phyloP scores from a whole-genome alignment of 345 rosid genomes.

The Rhizophora apiculata region DNA sequence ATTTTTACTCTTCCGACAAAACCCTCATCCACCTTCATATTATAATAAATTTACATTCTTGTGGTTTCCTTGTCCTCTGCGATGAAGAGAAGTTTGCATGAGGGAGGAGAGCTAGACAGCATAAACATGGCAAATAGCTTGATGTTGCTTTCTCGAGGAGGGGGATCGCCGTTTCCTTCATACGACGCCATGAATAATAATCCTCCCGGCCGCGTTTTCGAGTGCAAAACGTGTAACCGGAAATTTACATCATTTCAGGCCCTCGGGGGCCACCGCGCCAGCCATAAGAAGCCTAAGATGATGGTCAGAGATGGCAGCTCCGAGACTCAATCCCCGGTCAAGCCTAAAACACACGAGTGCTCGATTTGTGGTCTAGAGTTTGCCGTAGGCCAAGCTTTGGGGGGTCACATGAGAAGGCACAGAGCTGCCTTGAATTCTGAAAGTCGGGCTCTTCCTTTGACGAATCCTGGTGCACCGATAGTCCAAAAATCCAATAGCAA shows the following conservation, averaged over 20 bases:
- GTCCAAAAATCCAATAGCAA: conserved; percentile 43
- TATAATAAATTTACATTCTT: no score
- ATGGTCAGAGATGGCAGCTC: neutral
- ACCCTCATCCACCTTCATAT: neutral
- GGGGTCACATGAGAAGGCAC: conserved; percentile 75
- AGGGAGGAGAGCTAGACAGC: conserved; percentile 30
- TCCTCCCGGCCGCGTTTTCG: conserved; percentile 41
- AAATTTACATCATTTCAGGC: conserved; percentile 62
- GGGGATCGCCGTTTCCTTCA: neutral
- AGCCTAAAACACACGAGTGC: conserved; percentile 65
- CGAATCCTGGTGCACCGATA: conserved; percentile 14
- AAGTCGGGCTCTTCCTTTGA: neutral
- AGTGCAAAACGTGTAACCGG: conserved; percentile 68
- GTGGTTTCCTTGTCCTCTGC: neutral
- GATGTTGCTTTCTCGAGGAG: conserved; percentile 44
- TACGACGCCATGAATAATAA: neutral
- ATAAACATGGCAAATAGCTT: conserved; percentile 52
- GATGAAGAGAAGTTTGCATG: conserved; percentile 49
- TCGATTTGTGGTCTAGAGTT: conserved; percentile 86
- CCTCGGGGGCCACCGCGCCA: conserved; percentile 64
- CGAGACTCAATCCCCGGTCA: conserved; percentile 26
- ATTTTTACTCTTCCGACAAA: neutral
- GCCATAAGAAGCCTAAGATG: conserved; percentile 60
- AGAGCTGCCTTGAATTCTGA: conserved; percentile 24
- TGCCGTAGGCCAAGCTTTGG: conserved; percentile 65